Conservation (phyloP, 345 rosid species). For the Boechera retrofracta region DNA sequence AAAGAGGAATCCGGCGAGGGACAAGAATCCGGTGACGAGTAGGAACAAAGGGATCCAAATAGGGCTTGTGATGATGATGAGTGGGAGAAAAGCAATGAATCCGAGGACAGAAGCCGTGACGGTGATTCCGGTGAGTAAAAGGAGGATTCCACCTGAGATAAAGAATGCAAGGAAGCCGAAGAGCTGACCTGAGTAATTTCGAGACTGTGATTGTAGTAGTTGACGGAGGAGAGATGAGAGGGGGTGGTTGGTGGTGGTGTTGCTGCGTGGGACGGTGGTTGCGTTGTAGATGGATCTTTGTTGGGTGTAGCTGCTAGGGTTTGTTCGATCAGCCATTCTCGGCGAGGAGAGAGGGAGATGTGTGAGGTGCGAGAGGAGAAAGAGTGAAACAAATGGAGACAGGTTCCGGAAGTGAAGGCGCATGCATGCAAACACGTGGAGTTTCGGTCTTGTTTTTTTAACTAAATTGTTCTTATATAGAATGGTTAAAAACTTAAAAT, state of each 20-base stretch:
- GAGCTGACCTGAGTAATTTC: slow-evolving; percentile 62
- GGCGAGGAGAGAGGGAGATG: background rate
- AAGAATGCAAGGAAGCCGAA: slow-evolving; percentile 61
- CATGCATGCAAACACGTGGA: slow-evolving; percentile 49
- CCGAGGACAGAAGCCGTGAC: slow-evolving; percentile 52
- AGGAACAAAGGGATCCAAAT: slow-evolving; percentile 58
- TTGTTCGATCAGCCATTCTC: slow-evolving; percentile 39
- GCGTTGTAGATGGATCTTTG: slow-evolving; percentile 40
- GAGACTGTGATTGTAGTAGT: slow-evolving; percentile 60
- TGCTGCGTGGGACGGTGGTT: slow-evolving; percentile 35
- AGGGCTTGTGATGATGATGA: slow-evolving; percentile 73
- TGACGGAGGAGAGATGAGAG: slow-evolving; percentile 51
- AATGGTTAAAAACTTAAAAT: too few species aligned
- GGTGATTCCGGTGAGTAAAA: slow-evolving; percentile 70
- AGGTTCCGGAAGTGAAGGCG: slow-evolving; percentile 12
- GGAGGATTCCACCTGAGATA: slow-evolving; percentile 65
- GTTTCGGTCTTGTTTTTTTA: slow-evolving; percentile 33
- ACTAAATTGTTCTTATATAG: slow-evolving; percentile 14
- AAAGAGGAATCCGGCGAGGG: slow-evolving; percentile 57
- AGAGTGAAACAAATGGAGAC: slow-evolving; percentile 34
- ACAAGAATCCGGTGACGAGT: slow-evolving; percentile 50
- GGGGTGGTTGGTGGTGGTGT: slow-evolving; percentile 28
- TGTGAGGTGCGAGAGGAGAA: background rate
- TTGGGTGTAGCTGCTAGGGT: slow-evolving; percentile 28
- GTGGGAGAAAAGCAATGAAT: slow-evolving; percentile 61